Evolutionary conservation across 306 rosid species (phyloP).

Genomic region (Quercus robur): DNA sequence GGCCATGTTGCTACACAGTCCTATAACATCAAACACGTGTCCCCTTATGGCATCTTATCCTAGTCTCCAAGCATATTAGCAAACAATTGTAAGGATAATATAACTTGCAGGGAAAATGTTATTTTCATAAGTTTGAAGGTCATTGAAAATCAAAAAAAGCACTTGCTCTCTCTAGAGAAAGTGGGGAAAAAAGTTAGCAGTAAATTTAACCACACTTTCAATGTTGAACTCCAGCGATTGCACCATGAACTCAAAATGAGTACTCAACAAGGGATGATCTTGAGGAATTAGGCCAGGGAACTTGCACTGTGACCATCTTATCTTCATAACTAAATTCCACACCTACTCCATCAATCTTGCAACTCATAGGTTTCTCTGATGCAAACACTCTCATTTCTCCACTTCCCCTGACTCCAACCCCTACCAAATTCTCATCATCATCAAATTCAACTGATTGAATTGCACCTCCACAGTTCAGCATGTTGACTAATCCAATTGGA

Average conservation of each 20-base stretch:
- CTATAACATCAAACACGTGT: too few relatives aligned
- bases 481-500: slow-evolving; percentile 64
- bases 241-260: slow-evolving; percentile 32
- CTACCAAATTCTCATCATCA: slow-evolving; percentile 29
- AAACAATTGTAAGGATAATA: too few relatives aligned
- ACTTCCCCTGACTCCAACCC: slow-evolving; percentile 41
- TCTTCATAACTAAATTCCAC: slow-evolving; percentile 47
- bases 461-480: slow-evolving; percentile 72
- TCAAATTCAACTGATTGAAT: slow-evolving; percentile 42
- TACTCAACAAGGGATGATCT: slow-evolving; percentile 41
- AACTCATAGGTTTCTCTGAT: slow-evolving; percentile 47
- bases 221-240: not conserved
- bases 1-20: too few relatives aligned
- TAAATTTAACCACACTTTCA: not conserved
- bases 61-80: too few relatives aligned
- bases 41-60: too few relatives aligned
- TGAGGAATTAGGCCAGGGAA: slow-evolving; percentile 47
- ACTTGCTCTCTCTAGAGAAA: too few relatives aligned
- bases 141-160: too few relatives aligned
- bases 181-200: not conserved
- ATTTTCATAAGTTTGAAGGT: too few relatives aligned
- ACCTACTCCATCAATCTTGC: slow-evolving; percentile 45
- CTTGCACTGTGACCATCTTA: slow-evolving; percentile 40
- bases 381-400: slow-evolving; percentile 62
- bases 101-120: too few relatives aligned